Percentiles rank a stretch among this genome's conserved stretches.
These are phyloP conservation scores for Trichoderma orchidacearum DNA, from an alignment of 495 filamentous ascomycete genomes.

Conservation along the genomic window DNA sequence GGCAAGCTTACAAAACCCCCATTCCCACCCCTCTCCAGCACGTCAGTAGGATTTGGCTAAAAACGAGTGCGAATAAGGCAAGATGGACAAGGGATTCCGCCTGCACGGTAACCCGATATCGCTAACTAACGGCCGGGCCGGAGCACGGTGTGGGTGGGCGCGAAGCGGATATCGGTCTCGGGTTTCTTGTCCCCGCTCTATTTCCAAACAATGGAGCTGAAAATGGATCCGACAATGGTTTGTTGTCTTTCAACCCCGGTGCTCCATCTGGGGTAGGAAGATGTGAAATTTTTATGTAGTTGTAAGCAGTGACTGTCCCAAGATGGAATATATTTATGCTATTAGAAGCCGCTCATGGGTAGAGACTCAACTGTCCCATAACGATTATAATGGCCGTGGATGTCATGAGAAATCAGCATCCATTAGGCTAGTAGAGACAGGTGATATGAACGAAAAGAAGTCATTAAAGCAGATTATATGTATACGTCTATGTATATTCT, in stretches of 20 bases:
- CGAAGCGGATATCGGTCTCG: neutral
- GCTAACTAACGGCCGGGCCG: neutral
- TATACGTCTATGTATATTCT: too few relatives aligned
- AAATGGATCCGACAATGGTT: neutral
- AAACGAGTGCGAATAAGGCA: neutral
- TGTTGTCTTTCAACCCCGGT: neutral
- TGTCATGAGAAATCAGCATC: too few relatives aligned
- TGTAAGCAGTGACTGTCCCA: too few relatives aligned
- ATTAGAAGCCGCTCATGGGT: too few relatives aligned
- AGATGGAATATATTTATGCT: too few relatives aligned
- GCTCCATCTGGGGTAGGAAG: neutral
- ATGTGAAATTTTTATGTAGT: too few relatives aligned
- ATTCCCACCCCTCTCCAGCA: neutral
- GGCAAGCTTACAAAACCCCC: neutral
- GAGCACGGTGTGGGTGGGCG: neutral
- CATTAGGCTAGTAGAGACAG: too few relatives aligned
- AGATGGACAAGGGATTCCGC: neutral
- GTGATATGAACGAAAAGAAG: too few relatives aligned
- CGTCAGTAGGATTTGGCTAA: too few relatives aligned
- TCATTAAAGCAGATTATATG: too few relatives aligned
- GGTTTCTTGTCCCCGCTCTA: neutral
- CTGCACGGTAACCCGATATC: neutral
- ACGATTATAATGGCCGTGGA: too few relatives aligned
- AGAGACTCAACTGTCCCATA: too few relatives aligned
- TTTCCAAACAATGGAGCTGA: neutral